phyloP scores from a whole-genome alignment of 2,329 filamentous ascomycete genomes.

The Alternaria metachromatica region DNA sequence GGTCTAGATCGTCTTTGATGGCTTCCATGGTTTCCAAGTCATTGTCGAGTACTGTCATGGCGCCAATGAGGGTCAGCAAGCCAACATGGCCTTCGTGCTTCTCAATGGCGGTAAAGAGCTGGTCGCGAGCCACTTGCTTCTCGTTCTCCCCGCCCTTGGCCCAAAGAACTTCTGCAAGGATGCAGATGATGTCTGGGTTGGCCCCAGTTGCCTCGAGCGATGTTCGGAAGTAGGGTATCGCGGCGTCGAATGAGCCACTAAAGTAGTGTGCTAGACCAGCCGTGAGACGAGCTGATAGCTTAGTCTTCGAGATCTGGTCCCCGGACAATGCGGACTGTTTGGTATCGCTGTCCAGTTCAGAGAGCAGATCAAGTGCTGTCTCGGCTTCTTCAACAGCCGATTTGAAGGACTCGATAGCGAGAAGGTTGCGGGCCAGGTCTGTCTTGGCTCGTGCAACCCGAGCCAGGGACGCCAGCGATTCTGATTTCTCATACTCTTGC shows the following conservation, averaged over 20 bases:
- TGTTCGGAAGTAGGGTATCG: slow-evolving; percentile 79
- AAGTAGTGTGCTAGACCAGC: slow-evolving; percentile 85
- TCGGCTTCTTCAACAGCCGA: slow-evolving; percentile 81
- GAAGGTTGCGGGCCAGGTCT: slow-evolving; percentile 83
- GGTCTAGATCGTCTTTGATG: slow-evolving; percentile 77
- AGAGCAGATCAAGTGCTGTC: slow-evolving; percentile 77
- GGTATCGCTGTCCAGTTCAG: slow-evolving; percentile 64
- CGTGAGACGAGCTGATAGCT: slow-evolving; percentile 85
- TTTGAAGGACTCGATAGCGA: slow-evolving; percentile 70
- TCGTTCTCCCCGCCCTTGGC: slow-evolving; percentile 80
- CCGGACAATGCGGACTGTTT: slow-evolving; percentile 62
- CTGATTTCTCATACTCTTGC: slow-evolving; percentile 81
- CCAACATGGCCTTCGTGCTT: slow-evolving; percentile 76
- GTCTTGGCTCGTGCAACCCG: slow-evolving; percentile 83
- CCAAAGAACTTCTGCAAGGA: slow-evolving; percentile 92
- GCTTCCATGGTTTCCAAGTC: slow-evolving; percentile 82
- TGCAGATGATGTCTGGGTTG: slow-evolving; percentile 83
- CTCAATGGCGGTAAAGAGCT: slow-evolving; percentile 82
- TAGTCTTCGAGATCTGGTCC: slow-evolving; percentile 71
- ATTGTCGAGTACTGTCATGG: slow-evolving; percentile 80
- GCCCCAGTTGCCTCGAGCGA: slow-evolving; percentile 78
- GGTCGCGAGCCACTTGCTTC: slow-evolving; percentile 75
- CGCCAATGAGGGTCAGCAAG: slow-evolving; percentile 80
- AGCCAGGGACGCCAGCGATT: slow-evolving; percentile 75
- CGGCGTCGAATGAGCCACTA: slow-evolving; percentile 67